Evolutionary conservation across 2,329 filamentous ascomycete genomes (phyloP), one percentile per base, ranked within the genome.

Genomic region (Penicillium sclerotiorum): DNA sequence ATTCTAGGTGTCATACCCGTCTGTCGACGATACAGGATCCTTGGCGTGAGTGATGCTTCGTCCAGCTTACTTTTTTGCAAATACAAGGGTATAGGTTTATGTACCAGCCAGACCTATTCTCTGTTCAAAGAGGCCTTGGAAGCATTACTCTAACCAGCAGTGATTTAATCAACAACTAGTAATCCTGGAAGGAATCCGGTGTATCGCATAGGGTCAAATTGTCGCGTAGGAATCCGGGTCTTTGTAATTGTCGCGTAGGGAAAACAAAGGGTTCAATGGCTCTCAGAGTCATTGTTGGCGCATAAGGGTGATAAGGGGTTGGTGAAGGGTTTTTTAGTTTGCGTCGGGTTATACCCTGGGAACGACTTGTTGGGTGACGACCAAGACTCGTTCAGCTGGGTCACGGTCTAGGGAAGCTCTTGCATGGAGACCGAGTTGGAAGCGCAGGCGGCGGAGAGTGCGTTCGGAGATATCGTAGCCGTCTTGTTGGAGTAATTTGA

Each of bases 391-490:
- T 4, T 39, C 8, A 12, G 22, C 22, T 18, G 5, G 21, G 17
- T 27, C 22, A 25, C 30, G 39, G 12, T 59, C 59, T 15, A 51
- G 38, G 13, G 56, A 47, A 32, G 52, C 39, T 30, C 56, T 52
- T 6, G 54, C 50, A 52, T 61, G 57, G 44, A 61, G 59, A 7
- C 59, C 59, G 7, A 61, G 53, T 23, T 60, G 58, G 25, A 60
- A 61, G n/a, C 59, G 53, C n/a, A 61, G 49, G 20, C 59, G 57
- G 13, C 59, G 57, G 8, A 61, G 40, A 13, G 59, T 61, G 12
- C 59, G 53, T 47, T 60, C 59, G 13, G 59, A 61, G 23, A 61
- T 61, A 27, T 56, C 57, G 38, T 60, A 61, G n/a, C 57, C 59
- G 32, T 61, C 59, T 42, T 55, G 52, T 17, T 50, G 56, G n/a